A percentile compares a stretch with the other conserved stretches of the same genome.
Conservation (phyloP, 75 land plant genomes). For the Cunninghamia lanceolata region DNA sequence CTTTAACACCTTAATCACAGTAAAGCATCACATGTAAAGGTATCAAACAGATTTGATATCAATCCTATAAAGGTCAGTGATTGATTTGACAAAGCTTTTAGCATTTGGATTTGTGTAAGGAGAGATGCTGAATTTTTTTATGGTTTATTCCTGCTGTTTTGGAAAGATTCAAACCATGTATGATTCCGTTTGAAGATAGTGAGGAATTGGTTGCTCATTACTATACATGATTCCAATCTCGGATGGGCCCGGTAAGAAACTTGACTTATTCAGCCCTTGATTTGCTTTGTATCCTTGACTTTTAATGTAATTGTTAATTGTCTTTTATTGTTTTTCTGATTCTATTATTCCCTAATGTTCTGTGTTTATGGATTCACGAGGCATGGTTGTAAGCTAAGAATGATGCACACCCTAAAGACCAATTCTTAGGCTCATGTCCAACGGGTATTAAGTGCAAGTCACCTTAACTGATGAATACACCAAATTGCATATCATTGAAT, state of each 20-base stretch:
- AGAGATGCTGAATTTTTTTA: background rate
- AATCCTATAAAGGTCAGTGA: background rate
- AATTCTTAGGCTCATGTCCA: background rate
- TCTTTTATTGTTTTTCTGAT: background rate
- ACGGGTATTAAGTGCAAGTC: background rate
- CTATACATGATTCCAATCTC: background rate
- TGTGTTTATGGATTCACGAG: background rate
- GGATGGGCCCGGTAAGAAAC: background rate
- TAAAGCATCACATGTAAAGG: background rate
- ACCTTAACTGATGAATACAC: background rate
- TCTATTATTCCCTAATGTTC: background rate
- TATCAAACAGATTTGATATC: background rate
- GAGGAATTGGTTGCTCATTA: background rate
- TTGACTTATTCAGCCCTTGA: background rate
- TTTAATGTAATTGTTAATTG: background rate
- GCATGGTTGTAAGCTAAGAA: background rate
- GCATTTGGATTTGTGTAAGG: background rate
- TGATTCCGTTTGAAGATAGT: background rate
- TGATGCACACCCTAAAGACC: background rate
- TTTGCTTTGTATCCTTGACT: background rate
- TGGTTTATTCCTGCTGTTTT: background rate
- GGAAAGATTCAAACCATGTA: background rate
- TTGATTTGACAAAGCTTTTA: background rate
- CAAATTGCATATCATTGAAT: background rate
- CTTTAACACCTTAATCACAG: background rate